These are phyloP conservation scores for Neobulgaria alba DNA, from an alignment of 2,329 filamentous ascomycete species.

Conservation along the genomic window DNA sequence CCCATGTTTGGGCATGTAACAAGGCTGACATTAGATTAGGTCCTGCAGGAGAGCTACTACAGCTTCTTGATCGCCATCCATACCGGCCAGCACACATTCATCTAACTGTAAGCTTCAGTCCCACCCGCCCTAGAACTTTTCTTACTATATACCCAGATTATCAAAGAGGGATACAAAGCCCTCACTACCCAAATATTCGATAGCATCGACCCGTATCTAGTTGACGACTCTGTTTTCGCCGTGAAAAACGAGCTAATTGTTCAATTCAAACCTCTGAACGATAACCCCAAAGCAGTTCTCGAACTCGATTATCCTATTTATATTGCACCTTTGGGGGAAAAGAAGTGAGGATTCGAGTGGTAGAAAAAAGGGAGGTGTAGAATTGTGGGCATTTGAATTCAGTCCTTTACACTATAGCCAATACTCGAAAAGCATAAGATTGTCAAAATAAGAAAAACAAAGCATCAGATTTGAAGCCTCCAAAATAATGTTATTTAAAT, in stretches of 20 bases:
- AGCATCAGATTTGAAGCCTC: no score
- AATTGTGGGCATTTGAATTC: no score
- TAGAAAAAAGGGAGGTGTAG: no score
- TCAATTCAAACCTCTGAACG: conserved; percentile 38
- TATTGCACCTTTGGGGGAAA: conserved; percentile 10
- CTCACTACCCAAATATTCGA: conserved; percentile 73
- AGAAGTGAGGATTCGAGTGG: not conserved
- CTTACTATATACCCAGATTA: conserved; percentile 10
- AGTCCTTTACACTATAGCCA: no score
- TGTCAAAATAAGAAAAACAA: no score
- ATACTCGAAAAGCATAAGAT: no score
- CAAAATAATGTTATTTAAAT: no score
- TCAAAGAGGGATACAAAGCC: conserved; percentile 45
- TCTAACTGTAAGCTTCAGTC: conserved; percentile 38
- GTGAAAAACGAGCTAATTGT: conserved; percentile 45
- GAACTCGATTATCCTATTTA: conserved; percentile 27
- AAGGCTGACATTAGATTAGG: conserved; percentile 28
- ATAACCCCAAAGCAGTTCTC: conserved; percentile 28
- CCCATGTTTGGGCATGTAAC: not conserved
- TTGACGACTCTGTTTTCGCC: conserved; percentile 41
- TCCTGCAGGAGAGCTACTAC: conserved; percentile 48
- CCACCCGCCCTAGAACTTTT: not conserved
- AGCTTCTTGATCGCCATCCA: conserved; percentile 51
- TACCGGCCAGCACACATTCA: conserved; percentile 57
- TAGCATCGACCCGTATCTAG: conserved; percentile 54